Percentiles rank a stretch among this genome's conserved stretches.
phyloP scores from a whole-genome alignment of 2,329 filamentous ascomycete species.

The Aspergillus phoenicis region DNA sequence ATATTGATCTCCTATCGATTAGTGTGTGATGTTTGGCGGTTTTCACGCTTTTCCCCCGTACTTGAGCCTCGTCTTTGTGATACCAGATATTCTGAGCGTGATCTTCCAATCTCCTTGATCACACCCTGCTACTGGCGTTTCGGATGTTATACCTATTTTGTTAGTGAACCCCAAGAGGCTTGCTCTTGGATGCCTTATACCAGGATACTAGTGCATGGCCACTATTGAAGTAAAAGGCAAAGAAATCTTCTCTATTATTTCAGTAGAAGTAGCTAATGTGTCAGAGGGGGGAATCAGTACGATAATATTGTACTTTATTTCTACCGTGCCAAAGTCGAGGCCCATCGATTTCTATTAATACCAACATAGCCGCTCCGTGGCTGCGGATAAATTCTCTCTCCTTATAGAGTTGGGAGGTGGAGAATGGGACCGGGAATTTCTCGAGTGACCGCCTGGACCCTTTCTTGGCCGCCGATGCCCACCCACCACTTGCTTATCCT shows the following conservation, averaged over 20 bases:
- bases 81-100: neutral
- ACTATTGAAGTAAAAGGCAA: neutral
- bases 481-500: neutral
- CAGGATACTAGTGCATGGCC: neutral
- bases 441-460: slow-evolving; percentile 4
- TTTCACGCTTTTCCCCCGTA: neutral
- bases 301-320: neutral
- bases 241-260: neutral
- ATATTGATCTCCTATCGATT: neutral
- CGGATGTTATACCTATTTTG: slow-evolving; percentile 34
- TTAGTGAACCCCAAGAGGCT: slow-evolving; percentile 3
- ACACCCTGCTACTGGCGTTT: slow-evolving; percentile 23
- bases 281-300: neutral
- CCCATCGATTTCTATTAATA: neutral
- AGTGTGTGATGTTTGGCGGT: neutral
- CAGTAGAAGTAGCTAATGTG: neutral
- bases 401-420: neutral
- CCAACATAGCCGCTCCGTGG: neutral
- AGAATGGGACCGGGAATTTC: slow-evolving; percentile 4
- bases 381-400: slow-evolving; percentile 1
- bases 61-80: neutral
- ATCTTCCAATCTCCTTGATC: slow-evolving; percentile 7
- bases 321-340: neutral
- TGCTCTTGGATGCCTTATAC: neutral
- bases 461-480: slow-evolving; percentile 2